Evolutionary conservation across 257 asterid genomes (phyloP).

Genomic region (Rehmannia glutinosa): DNA sequence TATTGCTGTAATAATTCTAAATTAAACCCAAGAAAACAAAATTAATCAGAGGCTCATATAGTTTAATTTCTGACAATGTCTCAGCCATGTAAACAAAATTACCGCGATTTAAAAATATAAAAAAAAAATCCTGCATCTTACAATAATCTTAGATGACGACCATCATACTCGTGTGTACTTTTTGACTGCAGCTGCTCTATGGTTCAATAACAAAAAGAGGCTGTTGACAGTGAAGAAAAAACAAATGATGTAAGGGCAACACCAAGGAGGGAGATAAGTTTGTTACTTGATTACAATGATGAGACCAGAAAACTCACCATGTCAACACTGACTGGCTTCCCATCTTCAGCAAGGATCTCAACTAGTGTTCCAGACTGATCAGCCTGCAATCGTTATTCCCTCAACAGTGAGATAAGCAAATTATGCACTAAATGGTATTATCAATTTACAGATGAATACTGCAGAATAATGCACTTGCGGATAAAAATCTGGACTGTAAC

Average conservation of each 20-base stretch:
- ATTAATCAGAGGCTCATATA: slow-evolving; percentile 2
- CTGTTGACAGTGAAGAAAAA: slow-evolving; percentile 28
- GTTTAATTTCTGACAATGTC: slow-evolving; percentile 10
- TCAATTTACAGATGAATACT: background rate
- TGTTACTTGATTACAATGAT: background rate
- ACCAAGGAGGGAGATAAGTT: background rate
- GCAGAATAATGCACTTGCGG: background rate
- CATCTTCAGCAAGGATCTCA: slow-evolving; percentile 60
- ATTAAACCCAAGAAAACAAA: background rate
- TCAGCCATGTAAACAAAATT: slow-evolving; percentile 13
- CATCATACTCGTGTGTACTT: background rate
- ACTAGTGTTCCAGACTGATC: slow-evolving; percentile 60
- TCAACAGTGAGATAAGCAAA: background rate
- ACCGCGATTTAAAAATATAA: background rate
- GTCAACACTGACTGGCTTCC: slow-evolving; percentile 63
- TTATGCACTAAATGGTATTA: background rate
- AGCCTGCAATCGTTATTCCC: slow-evolving; percentile 31
- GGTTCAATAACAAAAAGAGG: slow-evolving; percentile 65
- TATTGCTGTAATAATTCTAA: background rate
- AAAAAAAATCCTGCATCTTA: slow-evolving; percentile 10
- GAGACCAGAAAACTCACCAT: slow-evolving; percentile 37
- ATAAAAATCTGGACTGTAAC: background rate
- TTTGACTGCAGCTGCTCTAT: slow-evolving; percentile 16
- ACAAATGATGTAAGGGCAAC: background rate
- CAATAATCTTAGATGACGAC: background rate